These are phyloP conservation scores for Entophlyctis luteolus DNA, from an alignment of 192 early-diverging fungal species.

Conservation along the genomic window DNA sequence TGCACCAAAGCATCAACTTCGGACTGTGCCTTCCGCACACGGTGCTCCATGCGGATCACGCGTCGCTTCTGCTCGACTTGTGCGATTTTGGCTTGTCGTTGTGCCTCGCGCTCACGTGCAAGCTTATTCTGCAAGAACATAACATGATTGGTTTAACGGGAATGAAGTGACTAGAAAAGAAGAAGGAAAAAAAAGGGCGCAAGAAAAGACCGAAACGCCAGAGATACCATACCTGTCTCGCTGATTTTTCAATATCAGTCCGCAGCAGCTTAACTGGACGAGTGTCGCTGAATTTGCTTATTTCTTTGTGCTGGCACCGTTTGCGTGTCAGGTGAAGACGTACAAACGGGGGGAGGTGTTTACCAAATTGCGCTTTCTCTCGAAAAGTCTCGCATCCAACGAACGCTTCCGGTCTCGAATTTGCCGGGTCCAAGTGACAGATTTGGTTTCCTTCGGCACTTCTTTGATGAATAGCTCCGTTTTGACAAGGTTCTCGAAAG, in stretches of 20 bases:
- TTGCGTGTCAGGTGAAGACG: no score
- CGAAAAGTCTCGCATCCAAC: constrained; percentile 1
- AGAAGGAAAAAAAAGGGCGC: no score
- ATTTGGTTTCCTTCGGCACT: neutral
- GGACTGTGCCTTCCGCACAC: neutral
- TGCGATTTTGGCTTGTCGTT: neutral
- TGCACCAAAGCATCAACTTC: neutral
- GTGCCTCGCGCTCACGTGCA: constrained; percentile 1
- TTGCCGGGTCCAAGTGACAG: neutral
- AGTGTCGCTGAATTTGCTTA: neutral
- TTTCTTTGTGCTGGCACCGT: constrained; percentile 10
- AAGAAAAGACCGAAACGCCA: no score
- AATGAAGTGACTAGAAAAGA: no score
- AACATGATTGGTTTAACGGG: no score
- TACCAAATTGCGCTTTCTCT: constrained; percentile 10
- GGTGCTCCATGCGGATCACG: constrained; percentile 19
- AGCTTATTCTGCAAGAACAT: no score
- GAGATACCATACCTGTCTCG: neutral
- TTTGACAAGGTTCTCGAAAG: neutral
- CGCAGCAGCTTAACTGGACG: neutral
- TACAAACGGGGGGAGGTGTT: neutral
- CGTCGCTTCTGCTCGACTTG: constrained; percentile 8
- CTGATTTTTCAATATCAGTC: constrained; percentile 1
- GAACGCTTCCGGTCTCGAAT: neutral
- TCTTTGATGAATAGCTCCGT: neutral